Base-by-base conservation (phyloP, 2,329 filamentous ascomycete species). In the Emergomyces pasteurianus region DNA sequence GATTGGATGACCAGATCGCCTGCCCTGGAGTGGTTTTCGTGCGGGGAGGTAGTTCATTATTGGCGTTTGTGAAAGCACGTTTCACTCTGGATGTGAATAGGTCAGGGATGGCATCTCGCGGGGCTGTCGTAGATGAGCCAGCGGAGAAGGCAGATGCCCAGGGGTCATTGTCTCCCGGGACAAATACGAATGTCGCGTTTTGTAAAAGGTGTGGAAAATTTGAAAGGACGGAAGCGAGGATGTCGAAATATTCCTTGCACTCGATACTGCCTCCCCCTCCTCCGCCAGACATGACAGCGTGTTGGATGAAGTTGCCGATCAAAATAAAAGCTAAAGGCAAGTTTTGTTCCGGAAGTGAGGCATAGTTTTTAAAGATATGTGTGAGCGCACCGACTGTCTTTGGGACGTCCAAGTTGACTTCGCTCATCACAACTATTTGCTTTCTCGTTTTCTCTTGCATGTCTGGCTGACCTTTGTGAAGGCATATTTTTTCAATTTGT, bases 81-180 rank as follows among this genome's bases (percentile, higher is more conserved):
- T 89, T 86, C 50, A 99, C 82, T 18, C 94, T 82, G 38, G 86
- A 92, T 0, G 92, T 97, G 75, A 99, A 99, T 67, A 96, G 78
- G 7, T 92, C 88, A 0, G 94, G 94, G 1, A 99, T 83, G 0
- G 82, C 76, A 65, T 66, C 78, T 67, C 66, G 78, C 53, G 70
- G 79, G 63, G 77, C 76, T 67, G 69, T 77, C 69, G 74, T 79
- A 6, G 76, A 72, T 55, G 76, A 76, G 28, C 78, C 78, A 46
- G 73, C 71, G 38, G 77, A 77, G 71, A 95, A 96, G 1, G 91
- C 83, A 0, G 90, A 95, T 5, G 87, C 84, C 94, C 94, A 99
- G n/a, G 90, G 92, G 72, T 99, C 94, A 71, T 96, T 95, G 75
- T 97, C 92, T 36, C 94, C 94, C 0, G 94, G 94, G 0, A 97